Base-by-base conservation (phyloP, 805 yeast species). In the Candida coleopterorum region DNA sequence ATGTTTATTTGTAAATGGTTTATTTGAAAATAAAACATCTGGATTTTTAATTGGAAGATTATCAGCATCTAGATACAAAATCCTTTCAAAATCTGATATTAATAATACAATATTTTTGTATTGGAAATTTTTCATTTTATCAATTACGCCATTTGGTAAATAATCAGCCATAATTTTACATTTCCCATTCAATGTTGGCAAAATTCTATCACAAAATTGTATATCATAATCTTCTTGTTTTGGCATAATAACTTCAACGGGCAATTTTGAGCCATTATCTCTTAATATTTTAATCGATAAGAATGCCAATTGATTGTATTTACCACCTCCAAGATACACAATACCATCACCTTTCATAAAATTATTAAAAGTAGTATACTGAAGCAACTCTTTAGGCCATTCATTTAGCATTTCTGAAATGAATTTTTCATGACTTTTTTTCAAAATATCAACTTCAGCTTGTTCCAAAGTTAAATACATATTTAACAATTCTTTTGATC, bases 111-210 rank as follows among this genome's bases (percentile, higher is more conserved):
- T 50, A 39, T 52, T 60, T 40, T 64, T 64, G 39, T 56, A 48
- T 46, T 64, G 70, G 41, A 49, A 63, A 3, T 65, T 60, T 18
- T 45, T 38, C 27, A 64, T 44, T 14, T 48, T 44, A 20, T 41
- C 39, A 33, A 52, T 43, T 11, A 52, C 28, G 1, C 35, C 23
- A 22, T 43, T 36, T 1, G 68, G 63, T 28, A 64, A 49, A 34
- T 49, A 55, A 38, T 79, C 77, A 12, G 72, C 68, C 59, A 85
- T 62, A 35, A 77, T 69, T 41, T 52, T 55, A 47, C 70, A 64
- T 23, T 42, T 44, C 7, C 56, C 68, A 44, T 62, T 59, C 30
- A 61, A 45, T 6, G 37, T 36, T 2, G 69, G 70, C 28, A 64
- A 50, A 26, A 62, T 41, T 22, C 38, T 43, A 36, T 49, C 46